A percentile compares a stretch with the other conserved stretches of the same genome.
These are phyloP conservation scores for Pseudophaeomoniella oleicola DNA, from an alignment of 2,329 filamentous ascomycete genomes.

Conservation along the genomic window DNA sequence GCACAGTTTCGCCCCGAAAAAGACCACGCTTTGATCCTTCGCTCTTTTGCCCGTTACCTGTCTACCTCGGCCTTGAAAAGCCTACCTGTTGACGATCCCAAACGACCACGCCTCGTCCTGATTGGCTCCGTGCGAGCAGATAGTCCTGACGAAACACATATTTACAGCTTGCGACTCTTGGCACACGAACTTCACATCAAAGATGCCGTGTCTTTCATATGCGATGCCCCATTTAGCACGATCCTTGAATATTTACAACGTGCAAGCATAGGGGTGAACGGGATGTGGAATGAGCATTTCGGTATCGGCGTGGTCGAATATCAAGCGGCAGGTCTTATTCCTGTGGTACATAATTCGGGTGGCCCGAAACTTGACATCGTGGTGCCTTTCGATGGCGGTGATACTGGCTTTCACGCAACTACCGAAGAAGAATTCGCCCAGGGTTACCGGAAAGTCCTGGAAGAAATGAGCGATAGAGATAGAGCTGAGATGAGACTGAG, in stretches of 20 bases:
- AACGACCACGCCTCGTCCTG: slow-evolving; percentile 56
- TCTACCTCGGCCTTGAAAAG: slow-evolving; percentile 29
- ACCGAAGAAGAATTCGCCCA: slow-evolving; percentile 65
- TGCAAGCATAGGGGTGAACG: slow-evolving; percentile 79
- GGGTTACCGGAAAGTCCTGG: slow-evolving; percentile 64
- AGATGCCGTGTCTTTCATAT: slow-evolving; percentile 71
- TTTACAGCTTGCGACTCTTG: slow-evolving; percentile 76
- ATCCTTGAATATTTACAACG: slow-evolving; percentile 66
- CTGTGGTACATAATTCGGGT: slow-evolving; percentile 84
- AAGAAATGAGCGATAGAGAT: slow-evolving; percentile 42
- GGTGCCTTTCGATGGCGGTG: slow-evolving; percentile 58
- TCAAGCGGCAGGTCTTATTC: slow-evolving; percentile 83
- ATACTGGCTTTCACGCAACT: slow-evolving; percentile 76
- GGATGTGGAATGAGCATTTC: slow-evolving; percentile 99
- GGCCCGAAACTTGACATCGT: slow-evolving; percentile 93
- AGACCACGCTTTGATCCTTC: slow-evolving; percentile 77
- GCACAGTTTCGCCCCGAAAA: slow-evolving; percentile 97
- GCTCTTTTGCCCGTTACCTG: slow-evolving; percentile 68
- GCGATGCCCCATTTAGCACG: slow-evolving; percentile 78
- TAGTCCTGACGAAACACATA: slow-evolving; percentile 37
- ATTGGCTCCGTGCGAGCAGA: slow-evolving; percentile 80
- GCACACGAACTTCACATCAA: slow-evolving; percentile 77
- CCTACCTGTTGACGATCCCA: slow-evolving; percentile 13
- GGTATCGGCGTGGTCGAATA: slow-evolving; percentile 98
- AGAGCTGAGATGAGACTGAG: slow-evolving; percentile 60